phyloP scores from a whole-genome alignment of 495 filamentous ascomycete species.

The Cryomyces minteri region DNA sequence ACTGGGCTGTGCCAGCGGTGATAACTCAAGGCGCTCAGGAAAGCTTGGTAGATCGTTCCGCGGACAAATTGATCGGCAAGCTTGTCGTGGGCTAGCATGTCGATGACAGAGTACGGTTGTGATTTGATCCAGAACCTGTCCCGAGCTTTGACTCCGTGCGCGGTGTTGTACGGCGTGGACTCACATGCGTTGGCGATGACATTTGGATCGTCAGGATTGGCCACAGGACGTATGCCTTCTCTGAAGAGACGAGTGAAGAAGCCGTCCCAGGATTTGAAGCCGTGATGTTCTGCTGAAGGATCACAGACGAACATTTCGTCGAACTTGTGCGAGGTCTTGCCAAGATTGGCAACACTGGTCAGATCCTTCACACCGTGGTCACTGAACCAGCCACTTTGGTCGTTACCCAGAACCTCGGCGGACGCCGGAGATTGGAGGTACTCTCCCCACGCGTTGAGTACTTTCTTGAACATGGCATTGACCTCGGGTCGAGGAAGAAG shows the following conservation, averaged over 20 bases:
- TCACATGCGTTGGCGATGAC: constrained; percentile 52
- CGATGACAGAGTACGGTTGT: constrained; percentile 25
- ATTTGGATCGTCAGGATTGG: constrained; percentile 28
- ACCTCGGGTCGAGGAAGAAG: constrained; percentile 49
- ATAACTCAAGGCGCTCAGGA: constrained; percentile 15
- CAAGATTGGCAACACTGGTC: too few relatives aligned
- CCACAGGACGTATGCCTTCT: constrained; percentile 36
- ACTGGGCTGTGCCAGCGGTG: constrained; percentile 19
- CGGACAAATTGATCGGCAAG: constrained; percentile 11
- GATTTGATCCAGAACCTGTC: constrained; percentile 52
- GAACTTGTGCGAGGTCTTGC: constrained; percentile 20
- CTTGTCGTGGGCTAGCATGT: constrained; percentile 13
- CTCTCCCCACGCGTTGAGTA: constrained; percentile 48
- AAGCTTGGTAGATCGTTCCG: constrained; percentile 18
- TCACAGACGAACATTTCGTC: constrained; percentile 34
- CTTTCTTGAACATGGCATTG: constrained; percentile 46
- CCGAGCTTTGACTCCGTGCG: constrained; percentile 21
- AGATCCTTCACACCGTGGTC: too few relatives aligned
- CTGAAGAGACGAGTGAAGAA: constrained; percentile 52
- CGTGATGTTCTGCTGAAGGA: constrained; percentile 28
- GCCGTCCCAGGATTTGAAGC: constrained; percentile 56
- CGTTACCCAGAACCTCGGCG: neutral
- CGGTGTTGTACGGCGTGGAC: constrained; percentile 32
- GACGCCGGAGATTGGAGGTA: constrained; percentile 28
- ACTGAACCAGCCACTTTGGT: neutral